phyloP scores from a whole-genome alignment of 2,329 filamentous ascomycete genomes.

The Talaromyces amestolkiae region DNA sequence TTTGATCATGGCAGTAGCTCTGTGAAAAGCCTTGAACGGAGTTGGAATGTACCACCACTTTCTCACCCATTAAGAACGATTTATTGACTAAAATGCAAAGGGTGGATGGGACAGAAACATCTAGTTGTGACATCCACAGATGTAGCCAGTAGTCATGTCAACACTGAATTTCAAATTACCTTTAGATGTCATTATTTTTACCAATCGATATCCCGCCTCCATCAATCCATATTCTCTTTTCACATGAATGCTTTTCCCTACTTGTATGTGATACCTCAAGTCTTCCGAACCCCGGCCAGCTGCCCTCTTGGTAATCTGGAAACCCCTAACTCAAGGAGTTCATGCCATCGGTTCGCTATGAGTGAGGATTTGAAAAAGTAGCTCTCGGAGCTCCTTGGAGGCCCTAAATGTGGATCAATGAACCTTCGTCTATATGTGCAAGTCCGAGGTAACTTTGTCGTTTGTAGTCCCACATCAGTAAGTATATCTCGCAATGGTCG shows the following conservation, averaged over 20 bases:
- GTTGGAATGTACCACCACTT: neutral
- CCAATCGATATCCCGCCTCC: neutral
- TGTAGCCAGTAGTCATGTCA: neutral
- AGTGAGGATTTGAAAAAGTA: neutral
- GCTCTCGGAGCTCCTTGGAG: neutral
- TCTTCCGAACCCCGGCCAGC: neutral
- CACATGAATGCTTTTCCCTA: neutral
- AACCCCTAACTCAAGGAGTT: neutral
- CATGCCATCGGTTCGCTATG: neutral
- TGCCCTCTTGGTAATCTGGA: neutral
- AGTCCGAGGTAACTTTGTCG: neutral
- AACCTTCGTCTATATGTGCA: neutral
- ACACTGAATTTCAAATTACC: too few species aligned
- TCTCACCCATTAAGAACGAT: neutral
- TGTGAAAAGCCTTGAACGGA: neutral
- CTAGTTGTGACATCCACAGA: neutral
- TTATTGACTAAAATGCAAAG: neutral
- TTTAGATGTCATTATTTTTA: neutral
- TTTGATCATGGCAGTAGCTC: neutral
- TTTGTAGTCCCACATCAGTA: conserved; percentile 1
- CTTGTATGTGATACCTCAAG: neutral
- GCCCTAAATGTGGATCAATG: neutral
- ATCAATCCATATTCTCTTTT: neutral
- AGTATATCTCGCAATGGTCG: too few species aligned
- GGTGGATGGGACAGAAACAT: neutral